phyloP scores from a whole-genome alignment of 202 grass and related monocot genomes.

The Carex arenaria region DNA sequence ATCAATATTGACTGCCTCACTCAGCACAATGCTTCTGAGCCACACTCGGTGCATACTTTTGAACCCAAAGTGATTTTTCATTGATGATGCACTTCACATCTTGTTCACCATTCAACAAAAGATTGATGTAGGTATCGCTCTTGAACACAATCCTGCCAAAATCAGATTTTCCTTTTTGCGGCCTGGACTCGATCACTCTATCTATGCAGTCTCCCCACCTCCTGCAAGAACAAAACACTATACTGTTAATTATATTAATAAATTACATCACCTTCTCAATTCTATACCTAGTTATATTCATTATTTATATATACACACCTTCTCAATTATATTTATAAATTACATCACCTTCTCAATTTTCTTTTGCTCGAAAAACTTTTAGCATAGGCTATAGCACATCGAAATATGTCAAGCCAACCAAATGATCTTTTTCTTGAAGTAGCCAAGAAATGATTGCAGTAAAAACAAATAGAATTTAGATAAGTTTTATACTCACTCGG shows the following conservation, averaged over 20 bases:
- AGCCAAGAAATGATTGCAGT: no score
- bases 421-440: no score
- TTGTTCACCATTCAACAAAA: conserved; percentile 42
- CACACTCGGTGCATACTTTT: conserved; percentile 39
- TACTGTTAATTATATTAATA: background rate
- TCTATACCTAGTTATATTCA: background rate
- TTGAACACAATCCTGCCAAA: conserved; percentile 37
- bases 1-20: background rate
- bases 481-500: conserved; percentile 26
- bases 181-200: no score
- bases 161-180: no score
- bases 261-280: background rate
- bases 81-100: conserved; percentile 55
- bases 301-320: no score
- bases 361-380: no score
- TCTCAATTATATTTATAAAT: no score
- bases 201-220: conserved; percentile 51
- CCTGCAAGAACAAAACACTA: background rate
- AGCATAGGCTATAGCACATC: no score
- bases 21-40: no score
- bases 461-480: background rate
- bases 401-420: no score
- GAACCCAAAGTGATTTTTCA: conserved; percentile 52
- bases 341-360: no score
- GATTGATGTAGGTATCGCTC: background rate